Evolutionary conservation across 202 grass and related monocot genomes (phyloP).

Genomic region (Zoysia matrella): DNA sequence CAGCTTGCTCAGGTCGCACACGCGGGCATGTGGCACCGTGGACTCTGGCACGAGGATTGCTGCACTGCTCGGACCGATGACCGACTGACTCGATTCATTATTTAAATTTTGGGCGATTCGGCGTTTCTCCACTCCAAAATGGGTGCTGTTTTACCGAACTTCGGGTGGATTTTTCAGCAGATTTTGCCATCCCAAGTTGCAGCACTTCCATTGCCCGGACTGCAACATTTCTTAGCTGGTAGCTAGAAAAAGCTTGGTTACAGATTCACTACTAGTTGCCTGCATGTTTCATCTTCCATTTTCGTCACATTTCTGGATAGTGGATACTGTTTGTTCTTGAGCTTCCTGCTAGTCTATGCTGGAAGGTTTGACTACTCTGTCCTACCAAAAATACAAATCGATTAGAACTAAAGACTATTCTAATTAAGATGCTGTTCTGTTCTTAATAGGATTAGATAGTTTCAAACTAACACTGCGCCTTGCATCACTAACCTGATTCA

Average conservation of each 20-base stretch:
- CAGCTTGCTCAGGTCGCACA: conserved; percentile 15
- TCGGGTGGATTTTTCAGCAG: not conserved
- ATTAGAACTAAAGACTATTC: not conserved
- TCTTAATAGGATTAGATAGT: not conserved
- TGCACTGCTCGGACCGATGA: conserved; percentile 18
- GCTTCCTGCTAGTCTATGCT: not conserved
- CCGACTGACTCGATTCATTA: conserved; percentile 8
- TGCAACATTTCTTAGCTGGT: conserved; percentile 28
- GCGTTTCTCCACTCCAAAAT: conserved; percentile 18
- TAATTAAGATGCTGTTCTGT: conserved; percentile 4
- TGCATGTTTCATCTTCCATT: conserved; percentile 13
- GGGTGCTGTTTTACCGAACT: conserved; percentile 28
- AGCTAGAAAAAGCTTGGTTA: not conserved
- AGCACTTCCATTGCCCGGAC: conserved; percentile 10
- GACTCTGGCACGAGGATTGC: conserved; percentile 19
- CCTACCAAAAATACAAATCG: conserved; percentile 12
- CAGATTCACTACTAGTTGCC: conserved; percentile 2
- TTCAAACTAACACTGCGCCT: not conserved
- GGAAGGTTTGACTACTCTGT: not conserved
- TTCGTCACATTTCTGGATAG: not conserved
- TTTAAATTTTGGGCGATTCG: conserved; percentile 5
- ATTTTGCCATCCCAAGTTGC: conserved; percentile 4
- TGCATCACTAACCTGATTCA: not conserved
- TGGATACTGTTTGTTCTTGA: not conserved
- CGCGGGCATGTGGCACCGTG: conserved; percentile 44